Base-by-base conservation (phyloP, 768 basidiomycete genomes). In the Boletus huronensis region DNA sequence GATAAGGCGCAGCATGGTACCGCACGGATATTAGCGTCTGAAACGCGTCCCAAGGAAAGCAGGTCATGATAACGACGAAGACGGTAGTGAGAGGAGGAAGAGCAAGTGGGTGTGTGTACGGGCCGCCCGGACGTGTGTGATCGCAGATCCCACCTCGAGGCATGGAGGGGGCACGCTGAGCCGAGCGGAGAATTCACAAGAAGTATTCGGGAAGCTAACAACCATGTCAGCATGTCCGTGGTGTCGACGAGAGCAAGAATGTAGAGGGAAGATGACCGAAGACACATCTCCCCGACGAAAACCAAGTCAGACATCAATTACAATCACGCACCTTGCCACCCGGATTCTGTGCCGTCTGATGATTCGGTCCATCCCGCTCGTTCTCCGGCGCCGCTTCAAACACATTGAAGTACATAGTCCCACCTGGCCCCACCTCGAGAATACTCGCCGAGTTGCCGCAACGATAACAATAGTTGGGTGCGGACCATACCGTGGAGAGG, bases 341-440 rank as follows among this genome's bases (percentile, higher is more conserved):
- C 43, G 79, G 82, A 66, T 77, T 89, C 68, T 89, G 88, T 7
- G 81, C 79, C 11, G 80, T 80, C 67, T 93, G 90, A 48, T 93
- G 88, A 58, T 67, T 82, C 1, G 93, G 93, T 4, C 93, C 93
- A 63, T 96, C 93, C 44, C 89, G 74, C 64, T 98, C 97, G 69
- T 99, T 99, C 73, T 99, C 97, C 5, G 97, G 97, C 2, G 97
- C 97, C 4, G 97, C 97, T 59, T 95, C 92, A 69, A 99, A 98
- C 34, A 98, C 97, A 63, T 98, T 99, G 72, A 98, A 98, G 72
- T 88, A 92, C 81, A 90, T 88, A 17, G 76, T 75, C 41, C 85
- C 92, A 7, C 85, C 90, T 5, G 95, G 96, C 0, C 92, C 90
- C 38, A 99, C 91, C 75, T 98, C 96, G 54, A 98, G 77, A 62